phyloP scores from a whole-genome alignment of 2,329 filamentous ascomycete species.

The Fusarium poae region DNA sequence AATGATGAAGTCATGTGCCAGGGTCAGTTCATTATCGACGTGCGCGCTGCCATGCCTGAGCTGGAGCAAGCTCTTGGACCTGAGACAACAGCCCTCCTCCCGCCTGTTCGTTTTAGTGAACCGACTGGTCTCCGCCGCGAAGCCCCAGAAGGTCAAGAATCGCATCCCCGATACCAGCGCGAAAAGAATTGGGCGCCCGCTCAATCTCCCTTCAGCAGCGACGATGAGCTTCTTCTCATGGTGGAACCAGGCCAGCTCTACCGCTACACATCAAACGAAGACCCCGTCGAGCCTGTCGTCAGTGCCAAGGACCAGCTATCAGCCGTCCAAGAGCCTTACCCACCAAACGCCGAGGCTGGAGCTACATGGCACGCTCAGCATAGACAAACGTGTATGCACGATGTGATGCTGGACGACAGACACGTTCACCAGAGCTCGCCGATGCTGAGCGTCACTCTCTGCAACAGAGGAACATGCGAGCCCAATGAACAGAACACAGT shows the following conservation, averaged over 20 bases:
- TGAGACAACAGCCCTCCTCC: constrained; percentile 12
- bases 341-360: background rate
- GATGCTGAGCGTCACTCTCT: constrained; percentile 41
- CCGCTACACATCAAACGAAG: constrained; percentile 22
- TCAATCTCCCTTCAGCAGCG: constrained; percentile 32
- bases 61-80: constrained; percentile 26
- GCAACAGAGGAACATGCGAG: constrained; percentile 36
- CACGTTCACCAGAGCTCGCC: constrained; percentile 43
- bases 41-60: constrained; percentile 38
- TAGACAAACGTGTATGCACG: constrained; percentile 36
- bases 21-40: constrained; percentile 41
- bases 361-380: constrained; percentile 34
- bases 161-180: constrained; percentile 33
- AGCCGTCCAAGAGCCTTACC: constrained; percentile 36
- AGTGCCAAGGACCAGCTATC: constrained; percentile 14
- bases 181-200: constrained; percentile 43
- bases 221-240: constrained; percentile 36
- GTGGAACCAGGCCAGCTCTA: constrained; percentile 37
- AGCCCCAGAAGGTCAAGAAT: constrained; percentile 26
- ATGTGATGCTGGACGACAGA: constrained; percentile 32
- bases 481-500: constrained; percentile 37
- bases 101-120: constrained; percentile 29
- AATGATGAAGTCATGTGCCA: constrained; percentile 37
- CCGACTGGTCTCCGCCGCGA: constrained; percentile 30
- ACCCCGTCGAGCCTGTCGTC: constrained; percentile 25